Conservation (phyloP, 192 early-diverging fungal genomes). For the Backusella psychrophila region DNA sequence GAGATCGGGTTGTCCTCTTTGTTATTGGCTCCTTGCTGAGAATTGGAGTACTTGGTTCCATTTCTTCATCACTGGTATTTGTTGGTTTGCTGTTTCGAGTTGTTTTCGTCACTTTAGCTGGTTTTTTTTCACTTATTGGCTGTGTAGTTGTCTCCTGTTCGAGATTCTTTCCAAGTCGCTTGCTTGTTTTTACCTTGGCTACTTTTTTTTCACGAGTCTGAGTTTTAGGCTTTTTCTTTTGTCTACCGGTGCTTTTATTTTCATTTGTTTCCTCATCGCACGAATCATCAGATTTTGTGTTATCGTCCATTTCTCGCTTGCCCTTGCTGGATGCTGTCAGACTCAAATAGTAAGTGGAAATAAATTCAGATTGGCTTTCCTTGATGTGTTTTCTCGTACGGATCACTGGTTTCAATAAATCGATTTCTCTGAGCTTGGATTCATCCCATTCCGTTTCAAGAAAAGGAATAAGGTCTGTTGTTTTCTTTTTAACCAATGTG, state of each 20-base stretch:
- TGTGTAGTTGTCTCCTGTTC: neutral
- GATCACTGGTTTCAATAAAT: neutral
- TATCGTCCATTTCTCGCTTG: neutral
- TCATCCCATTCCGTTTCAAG: neutral
- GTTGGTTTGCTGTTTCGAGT: neutral
- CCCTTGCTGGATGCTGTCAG: neutral
- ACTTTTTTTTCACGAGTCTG: neutral
- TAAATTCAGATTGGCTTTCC: neutral
- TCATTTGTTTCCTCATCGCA: neutral
- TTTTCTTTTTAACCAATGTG: neutral
- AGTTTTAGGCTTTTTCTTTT: neutral
- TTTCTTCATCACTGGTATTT: neutral
- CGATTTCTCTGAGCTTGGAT: neutral
- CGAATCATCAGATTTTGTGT: neutral
- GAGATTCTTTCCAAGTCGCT: neutral
- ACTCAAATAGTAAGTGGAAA: neutral
- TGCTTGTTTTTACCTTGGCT: neutral
- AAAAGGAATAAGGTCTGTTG: neutral
- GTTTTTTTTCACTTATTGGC: neutral
- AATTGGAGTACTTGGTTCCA: neutral
- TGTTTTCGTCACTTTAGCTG: neutral
- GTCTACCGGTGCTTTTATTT: neutral
- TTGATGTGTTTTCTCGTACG: neutral
- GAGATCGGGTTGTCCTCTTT: neutral
- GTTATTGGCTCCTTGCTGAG: neutral